phyloP scores from a whole-genome alignment of 306 rosid genomes.

The Crotalaria pallida region DNA sequence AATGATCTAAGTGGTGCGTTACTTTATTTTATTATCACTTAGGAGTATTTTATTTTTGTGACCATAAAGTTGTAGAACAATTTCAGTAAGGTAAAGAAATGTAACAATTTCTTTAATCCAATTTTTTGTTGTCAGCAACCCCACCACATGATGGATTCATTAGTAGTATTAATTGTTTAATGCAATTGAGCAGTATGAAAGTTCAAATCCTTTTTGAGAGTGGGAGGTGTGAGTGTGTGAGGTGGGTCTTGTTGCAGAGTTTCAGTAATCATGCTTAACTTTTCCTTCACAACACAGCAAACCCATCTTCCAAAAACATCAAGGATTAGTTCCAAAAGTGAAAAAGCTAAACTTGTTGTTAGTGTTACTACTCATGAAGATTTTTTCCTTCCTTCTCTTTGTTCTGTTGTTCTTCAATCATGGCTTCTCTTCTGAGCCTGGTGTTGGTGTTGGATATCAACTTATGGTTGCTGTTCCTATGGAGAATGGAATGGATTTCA shows the following conservation, averaged over 20 bases:
- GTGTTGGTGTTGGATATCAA: conserved; percentile 39
- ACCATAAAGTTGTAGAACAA: not conserved
- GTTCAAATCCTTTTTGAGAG: conserved; percentile 41
- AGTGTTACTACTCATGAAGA: conserved; percentile 43
- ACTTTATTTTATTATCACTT: not conserved
- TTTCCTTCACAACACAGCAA: conserved; percentile 30
- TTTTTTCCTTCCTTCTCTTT: conserved; percentile 31
- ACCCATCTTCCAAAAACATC: conserved; percentile 32
- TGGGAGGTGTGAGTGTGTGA: conserved; percentile 25
- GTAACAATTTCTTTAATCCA: not conserved
- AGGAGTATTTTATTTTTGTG: not conserved
- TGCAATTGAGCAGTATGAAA: conserved; percentile 32
- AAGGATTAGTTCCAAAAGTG: conserved; percentile 2
- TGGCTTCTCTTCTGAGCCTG: conserved; percentile 45
- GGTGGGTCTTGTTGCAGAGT: conserved; percentile 38
- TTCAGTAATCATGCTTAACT: conserved; percentile 35
- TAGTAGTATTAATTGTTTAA: conserved; percentile 20
- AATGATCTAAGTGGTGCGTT: conserved; percentile 17
- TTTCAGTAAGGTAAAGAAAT: not conserved
- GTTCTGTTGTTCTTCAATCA: conserved; percentile 29
- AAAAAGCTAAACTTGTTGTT: conserved; percentile 1
- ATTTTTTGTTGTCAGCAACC: conserved; percentile 21
- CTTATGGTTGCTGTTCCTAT: conserved; percentile 51
- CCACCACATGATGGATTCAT: conserved; percentile 32
- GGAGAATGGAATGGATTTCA: conserved; percentile 44